phyloP scores from a whole-genome alignment of 2,329 filamentous ascomycete species.

The Epichloe sibirici region DNA sequence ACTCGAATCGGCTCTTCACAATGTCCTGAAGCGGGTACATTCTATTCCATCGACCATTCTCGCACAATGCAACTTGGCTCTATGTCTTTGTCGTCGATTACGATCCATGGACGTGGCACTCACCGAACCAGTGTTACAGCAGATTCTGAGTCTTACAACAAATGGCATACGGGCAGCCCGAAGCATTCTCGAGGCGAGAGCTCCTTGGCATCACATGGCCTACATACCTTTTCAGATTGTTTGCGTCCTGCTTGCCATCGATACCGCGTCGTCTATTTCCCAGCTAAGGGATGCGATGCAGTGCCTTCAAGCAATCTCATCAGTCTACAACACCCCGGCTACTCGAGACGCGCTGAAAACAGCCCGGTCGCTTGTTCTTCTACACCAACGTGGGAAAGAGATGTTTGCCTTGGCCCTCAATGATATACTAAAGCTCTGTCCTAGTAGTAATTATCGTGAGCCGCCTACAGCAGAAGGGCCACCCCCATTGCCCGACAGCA shows the following conservation, averaged over 20 bases:
- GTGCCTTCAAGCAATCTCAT: conserved; percentile 28
- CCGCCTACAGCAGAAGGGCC: neutral
- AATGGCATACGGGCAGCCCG: conserved; percentile 34
- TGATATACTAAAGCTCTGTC: conserved; percentile 25
- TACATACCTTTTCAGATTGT: conserved; percentile 49
- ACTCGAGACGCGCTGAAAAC: conserved; percentile 42
- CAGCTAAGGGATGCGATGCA: conserved; percentile 39
- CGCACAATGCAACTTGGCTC: conserved; percentile 40
- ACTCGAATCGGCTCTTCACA: conserved; percentile 29
- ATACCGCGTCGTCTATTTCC: conserved; percentile 34
- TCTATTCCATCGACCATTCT: conserved; percentile 30
- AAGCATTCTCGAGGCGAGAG: conserved; percentile 28
- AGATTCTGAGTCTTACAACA: conserved; percentile 32
- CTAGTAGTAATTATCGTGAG: conserved; percentile 13
- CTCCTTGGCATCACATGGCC: conserved; percentile 47
- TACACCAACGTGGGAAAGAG: conserved; percentile 39
- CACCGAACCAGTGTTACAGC: conserved; percentile 28
- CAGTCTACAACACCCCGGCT: conserved; percentile 31
- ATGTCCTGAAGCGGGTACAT: conserved; percentile 28
- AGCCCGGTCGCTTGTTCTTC: conserved; percentile 37
- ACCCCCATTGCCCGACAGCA: conserved; percentile 1
- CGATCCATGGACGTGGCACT: conserved; percentile 36
- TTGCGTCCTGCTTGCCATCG: conserved; percentile 42
- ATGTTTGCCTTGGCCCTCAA: conserved; percentile 26
- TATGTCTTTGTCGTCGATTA: conserved; percentile 43